Base-by-base conservation (phyloP, 345 rosid species). In the Citrus reticulata region DNA sequence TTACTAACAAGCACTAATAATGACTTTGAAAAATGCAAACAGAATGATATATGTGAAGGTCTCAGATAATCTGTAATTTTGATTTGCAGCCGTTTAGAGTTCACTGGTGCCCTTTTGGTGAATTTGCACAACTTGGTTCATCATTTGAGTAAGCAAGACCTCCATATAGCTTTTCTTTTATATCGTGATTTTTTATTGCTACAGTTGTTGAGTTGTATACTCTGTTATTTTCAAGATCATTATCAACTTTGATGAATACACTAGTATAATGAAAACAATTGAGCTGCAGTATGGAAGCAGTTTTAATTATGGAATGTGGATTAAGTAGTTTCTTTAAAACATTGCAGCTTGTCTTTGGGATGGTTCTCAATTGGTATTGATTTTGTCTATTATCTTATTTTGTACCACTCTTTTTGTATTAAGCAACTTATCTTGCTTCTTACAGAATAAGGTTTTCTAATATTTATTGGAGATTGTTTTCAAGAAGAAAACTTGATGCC, bases 31-130 rank as follows among this genome's bases (percentile, higher is more conserved):
- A 46, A 46, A 46, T 13, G 17, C 51, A 46, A 46, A 46, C 51
- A 46, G 51, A 46, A 32, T 40, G 72, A 22, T 70, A 32, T 67
- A 32, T 74, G 54, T 17, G 22, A 51, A 61, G 22, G 30, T 39
- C 65, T 77, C 24, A 69, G 62, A 8, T 9, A 37, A 4, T 59
- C 59, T 75, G 22, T 39, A 34, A 69, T 68, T 49, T 72, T 71
- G 25, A 78, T 58, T 75, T 76, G 80, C 89, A 90, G 93, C 91
- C 87, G 20, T 88, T 84, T 79, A 82, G 87, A 70, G 83, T 89
- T 83, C 94, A 88, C 57, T 91, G 92, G 91, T 91, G 94, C 76
- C 94, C 94, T 1, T 91, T 85, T 86, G 91, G 90, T 73, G 88
- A 85, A 69, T 85, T 82, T 82, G 69, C 87, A 74, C 84, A 78